Base-by-base conservation (phyloP, 805 yeast genomes). In the Candida nonsorbophila region DNA sequence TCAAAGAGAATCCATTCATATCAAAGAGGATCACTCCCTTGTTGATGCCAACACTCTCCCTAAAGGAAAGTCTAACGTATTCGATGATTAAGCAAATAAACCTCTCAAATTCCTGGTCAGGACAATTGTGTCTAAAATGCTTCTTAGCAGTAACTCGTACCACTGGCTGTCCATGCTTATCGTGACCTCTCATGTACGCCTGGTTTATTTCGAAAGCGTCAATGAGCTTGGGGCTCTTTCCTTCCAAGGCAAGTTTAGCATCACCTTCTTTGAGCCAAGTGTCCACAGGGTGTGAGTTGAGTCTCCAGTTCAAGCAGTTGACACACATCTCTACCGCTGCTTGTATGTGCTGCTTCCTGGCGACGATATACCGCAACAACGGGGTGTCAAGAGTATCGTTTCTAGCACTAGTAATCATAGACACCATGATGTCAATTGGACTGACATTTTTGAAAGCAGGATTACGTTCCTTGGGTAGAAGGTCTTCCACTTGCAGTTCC, bases 361-460 rank as follows among this genome's bases (percentile, higher is more conserved):
- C 95, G 39, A 92, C 68, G 14, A 84, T 53, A 47, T 78, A 87
- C 45, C 94, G 69, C 43, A 87, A 62, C 19, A 84, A 25, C 38
- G 78, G 54, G 41, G 82, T 79, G 55, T 90, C 98, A 2, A 94
- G 84, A 28, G 77, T 66, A 49, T 88, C 97, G 22, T 76, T 71
- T 54, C 88, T 77, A 2, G 14, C 20, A 18, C 28, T 21, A 3
- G 32, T 17, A 13, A 45, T 27, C 4, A 41, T 7, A 5, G 23
- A 11, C 7, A 13, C 6, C 8, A 19, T 22, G 16, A 19, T 5
- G n/a, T 26, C 23, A 7, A 11, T 19, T 10, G 29, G 29, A 10
- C 16, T 12, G 7, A 7, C 6, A 7, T 6, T 9, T 13, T 14
- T 18, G 10, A 16, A 19, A 11, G 13, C 19, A 6, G 7, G 14